Percentiles rank a stretch among this genome's conserved stretches.
These are phyloP conservation scores for Mucor indicus DNA, from an alignment of 371 early-diverging fungal species.

Conservation along the genomic window DNA sequence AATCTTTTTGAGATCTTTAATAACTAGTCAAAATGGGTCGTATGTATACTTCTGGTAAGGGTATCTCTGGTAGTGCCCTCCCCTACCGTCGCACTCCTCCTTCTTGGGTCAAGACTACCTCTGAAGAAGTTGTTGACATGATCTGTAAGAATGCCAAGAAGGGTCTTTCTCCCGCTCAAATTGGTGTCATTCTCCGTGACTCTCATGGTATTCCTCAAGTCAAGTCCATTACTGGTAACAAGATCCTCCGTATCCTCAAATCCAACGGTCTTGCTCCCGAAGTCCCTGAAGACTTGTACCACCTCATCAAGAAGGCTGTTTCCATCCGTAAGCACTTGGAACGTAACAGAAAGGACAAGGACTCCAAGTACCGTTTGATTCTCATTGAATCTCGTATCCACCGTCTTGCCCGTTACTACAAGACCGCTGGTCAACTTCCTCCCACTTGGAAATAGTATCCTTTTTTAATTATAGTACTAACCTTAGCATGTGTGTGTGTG, in stretches of 20 bases:
- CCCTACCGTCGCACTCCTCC: slow-evolving; percentile 99
- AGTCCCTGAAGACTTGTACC: slow-evolving; percentile 99
- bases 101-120: slow-evolving; percentile 94
- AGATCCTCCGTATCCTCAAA: slow-evolving; percentile 93
- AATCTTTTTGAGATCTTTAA: slow-evolving; percentile 12
- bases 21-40: slow-evolving; percentile 29
- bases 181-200: slow-evolving; percentile 99
- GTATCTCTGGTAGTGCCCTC: slow-evolving; percentile 97
- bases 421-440: slow-evolving; percentile 95
- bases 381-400: slow-evolving; percentile 98
- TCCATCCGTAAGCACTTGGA: slow-evolving; percentile 99
- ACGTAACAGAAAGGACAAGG: slow-evolving; percentile 98
- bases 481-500: neutral
- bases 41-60: slow-evolving; percentile 96
- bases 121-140: slow-evolving; percentile 96
- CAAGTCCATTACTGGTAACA: slow-evolving; percentile 94
- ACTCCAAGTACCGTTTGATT: slow-evolving; percentile 99
- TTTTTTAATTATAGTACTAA: slow-evolving; percentile 29
- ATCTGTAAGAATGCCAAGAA: slow-evolving; percentile 99
- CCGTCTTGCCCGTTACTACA: slow-evolving; percentile 99
- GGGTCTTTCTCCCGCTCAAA: slow-evolving; percentile 98
- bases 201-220: slow-evolving; percentile 98
- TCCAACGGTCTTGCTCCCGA: slow-evolving; percentile 83
- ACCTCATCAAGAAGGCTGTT: slow-evolving; percentile 99
- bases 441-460: slow-evolving; percentile 97